phyloP scores from a whole-genome alignment of 768 basidiomycete genomes.

The Amanita muscaria region DNA sequence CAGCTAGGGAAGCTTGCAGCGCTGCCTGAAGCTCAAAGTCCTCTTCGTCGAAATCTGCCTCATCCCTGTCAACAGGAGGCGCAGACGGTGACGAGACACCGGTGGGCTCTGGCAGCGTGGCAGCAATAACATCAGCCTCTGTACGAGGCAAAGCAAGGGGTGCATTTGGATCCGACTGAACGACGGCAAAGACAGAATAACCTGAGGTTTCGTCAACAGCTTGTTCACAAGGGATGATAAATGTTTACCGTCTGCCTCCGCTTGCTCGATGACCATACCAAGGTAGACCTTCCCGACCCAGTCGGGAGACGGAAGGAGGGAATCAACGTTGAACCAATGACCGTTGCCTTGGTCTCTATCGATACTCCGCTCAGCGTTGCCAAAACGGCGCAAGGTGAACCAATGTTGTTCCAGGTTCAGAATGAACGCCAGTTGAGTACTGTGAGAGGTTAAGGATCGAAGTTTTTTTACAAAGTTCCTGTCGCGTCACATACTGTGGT shows the following conservation, averaged over 20 bases:
- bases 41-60: conserved; percentile 54
- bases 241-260: conserved; percentile 68
- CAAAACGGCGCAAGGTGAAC: conserved; percentile 83
- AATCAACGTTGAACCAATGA: conserved; percentile 89
- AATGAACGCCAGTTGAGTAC: conserved; percentile 79
- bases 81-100: conserved; percentile 17
- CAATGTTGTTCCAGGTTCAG: conserved; percentile 84
- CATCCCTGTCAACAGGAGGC: neutral
- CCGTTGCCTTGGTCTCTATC: conserved; percentile 40
- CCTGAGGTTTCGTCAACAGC: conserved; percentile 32
- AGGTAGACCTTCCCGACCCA: conserved; percentile 83
- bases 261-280: conserved; percentile 79
- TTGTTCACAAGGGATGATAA: neutral
- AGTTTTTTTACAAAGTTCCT: neutral
- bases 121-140: conserved; percentile 65
- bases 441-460: conserved; percentile 18
- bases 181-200: conserved; percentile 75
- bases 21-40: conserved; percentile 85
- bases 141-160: conserved; percentile 51
- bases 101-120: conserved; percentile 49
- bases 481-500: conserved; percentile 55
- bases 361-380: conserved; percentile 34
- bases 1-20: conserved; percentile 68
- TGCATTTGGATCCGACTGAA: conserved; percentile 47
- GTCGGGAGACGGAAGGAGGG: conserved; percentile 58